Percentiles rank a stretch among this genome's conserved stretches.
Conservation (phyloP, 1,284 basidiomycete species). For the Clitocybe nebularis region DNA sequence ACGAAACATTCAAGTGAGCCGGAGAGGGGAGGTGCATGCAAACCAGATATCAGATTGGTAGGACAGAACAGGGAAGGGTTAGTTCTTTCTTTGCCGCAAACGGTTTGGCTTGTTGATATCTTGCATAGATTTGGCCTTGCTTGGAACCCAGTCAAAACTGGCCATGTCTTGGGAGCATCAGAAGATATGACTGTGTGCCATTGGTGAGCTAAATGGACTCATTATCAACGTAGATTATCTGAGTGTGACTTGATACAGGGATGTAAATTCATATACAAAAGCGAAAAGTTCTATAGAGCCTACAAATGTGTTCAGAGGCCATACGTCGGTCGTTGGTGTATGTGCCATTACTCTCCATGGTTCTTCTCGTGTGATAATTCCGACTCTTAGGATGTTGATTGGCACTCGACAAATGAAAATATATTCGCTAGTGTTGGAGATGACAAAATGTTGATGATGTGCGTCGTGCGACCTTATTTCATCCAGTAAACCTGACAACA, state of each 20-base stretch:
- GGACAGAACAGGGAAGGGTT: constrained; percentile 95
- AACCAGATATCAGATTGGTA: constrained; percentile 86
- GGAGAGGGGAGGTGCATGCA: constrained; percentile 78
- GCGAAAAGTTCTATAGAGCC: constrained; percentile 78
- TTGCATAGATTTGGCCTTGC: constrained; percentile 79
- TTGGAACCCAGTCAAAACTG: constrained; percentile 84
- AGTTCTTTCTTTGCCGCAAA: constrained; percentile 24
- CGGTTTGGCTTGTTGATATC: constrained; percentile 5
- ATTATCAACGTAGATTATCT: background rate
- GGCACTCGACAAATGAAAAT: constrained; percentile 84
- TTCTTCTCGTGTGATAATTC: constrained; percentile 1
- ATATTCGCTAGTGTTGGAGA: constrained; percentile 97
- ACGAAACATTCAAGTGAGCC: constrained; percentile 97
- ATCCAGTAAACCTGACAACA: constrained; percentile 10
- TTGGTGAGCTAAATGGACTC: constrained; percentile 54
- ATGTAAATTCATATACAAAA: constrained; percentile 88
- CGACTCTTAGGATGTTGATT: constrained; percentile 83
- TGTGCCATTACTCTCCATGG: constrained; percentile 25
- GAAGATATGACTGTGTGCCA: constrained; percentile 97
- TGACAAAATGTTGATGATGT: constrained; percentile 93
- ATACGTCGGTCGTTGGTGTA: constrained; percentile 87
- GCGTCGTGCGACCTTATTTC: constrained; percentile 16
- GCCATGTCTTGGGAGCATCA: constrained; percentile 88
- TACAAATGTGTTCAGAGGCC: constrained; percentile 79
- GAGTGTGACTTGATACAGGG: constrained; percentile 55